Percentiles rank a stretch among this genome's conserved stretches.
Evolutionary conservation across 352 stramenopile genomes (phyloP).

Genomic region (Globisporangium cylindrosporum): DNA sequence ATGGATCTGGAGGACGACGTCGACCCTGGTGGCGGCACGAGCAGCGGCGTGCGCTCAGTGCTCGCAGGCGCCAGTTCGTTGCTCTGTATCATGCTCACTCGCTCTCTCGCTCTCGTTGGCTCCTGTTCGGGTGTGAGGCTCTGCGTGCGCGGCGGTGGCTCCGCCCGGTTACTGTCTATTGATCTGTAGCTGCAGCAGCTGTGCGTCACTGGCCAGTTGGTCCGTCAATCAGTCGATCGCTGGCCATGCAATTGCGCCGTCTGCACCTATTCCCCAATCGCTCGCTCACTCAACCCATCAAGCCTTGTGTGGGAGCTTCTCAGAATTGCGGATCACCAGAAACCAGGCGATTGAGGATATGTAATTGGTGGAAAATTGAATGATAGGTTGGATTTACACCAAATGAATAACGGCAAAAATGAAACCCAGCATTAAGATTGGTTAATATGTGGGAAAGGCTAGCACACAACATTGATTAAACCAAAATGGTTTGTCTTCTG

Average conservation of each 20-base stretch:
- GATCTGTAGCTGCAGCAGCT: neutral
- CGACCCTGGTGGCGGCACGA: neutral
- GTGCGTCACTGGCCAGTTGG: slow-evolving; percentile 3
- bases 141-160: neutral
- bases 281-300: neutral
- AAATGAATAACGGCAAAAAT: neutral
- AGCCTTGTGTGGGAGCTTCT: neutral
- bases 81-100: neutral
- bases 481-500: neutral
- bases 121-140: neutral
- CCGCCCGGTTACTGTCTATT: neutral
- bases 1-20: neutral
- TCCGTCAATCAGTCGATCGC: neutral
- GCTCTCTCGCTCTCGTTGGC: neutral
- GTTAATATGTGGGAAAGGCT: neutral
- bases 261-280: slow-evolving; percentile 7
- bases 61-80: neutral
- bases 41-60: slow-evolving; percentile 9
- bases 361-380: neutral
- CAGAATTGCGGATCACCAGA: slow-evolving; percentile 4
- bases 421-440: no score
- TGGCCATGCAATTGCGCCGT: neutral
- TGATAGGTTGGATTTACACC: neutral
- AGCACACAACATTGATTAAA: no score
- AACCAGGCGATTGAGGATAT: neutral